Evolutionary conservation across 192 early-diverging fungal genomes (phyloP).

Genomic region (Rhizophagus sp.): DNA sequence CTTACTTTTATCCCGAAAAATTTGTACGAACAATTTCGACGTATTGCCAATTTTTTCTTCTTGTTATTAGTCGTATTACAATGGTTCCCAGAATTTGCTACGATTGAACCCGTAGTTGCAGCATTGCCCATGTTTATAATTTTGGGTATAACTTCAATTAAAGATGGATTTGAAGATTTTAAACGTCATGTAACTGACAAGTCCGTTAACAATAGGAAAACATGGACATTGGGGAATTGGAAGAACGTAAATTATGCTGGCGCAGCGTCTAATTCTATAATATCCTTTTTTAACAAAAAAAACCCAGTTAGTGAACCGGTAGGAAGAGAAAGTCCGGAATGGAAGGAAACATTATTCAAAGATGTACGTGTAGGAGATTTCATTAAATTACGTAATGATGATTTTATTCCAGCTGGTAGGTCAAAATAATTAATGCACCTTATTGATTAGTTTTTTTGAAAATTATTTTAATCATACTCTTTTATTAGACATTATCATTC

Average conservation of each 20-base stretch:
- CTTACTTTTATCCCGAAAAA: conserved; percentile 92
- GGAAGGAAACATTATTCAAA: conserved; percentile 65
- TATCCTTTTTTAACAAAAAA: conserved; percentile 12
- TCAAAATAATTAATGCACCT: background rate
- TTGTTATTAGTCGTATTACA: conserved; percentile 82
- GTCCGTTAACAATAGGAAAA: conserved; percentile 67
- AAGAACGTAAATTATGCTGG: conserved; percentile 47
- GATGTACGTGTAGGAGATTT: conserved; percentile 87
- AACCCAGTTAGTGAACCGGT: background rate
- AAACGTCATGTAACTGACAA: conserved; percentile 79
- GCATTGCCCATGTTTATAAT: conserved; percentile 82
- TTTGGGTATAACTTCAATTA: conserved; percentile 69
- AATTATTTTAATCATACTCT: background rate
- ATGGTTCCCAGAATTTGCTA: conserved; percentile 54
- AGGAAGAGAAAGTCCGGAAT: conserved; percentile 32
- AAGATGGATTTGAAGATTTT: conserved; percentile 91
- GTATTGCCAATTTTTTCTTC: conserved; percentile 94
- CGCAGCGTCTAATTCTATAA: conserved; percentile 7
- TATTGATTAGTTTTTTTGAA: background rate
- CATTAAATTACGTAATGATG: conserved; percentile 78
- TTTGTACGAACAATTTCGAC: conserved; percentile 91
- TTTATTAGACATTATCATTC: conserved; percentile 61
- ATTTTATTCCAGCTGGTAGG: conserved; percentile 80
- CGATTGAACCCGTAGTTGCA: conserved; percentile 73
- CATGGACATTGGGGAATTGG: conserved; percentile 53